A percentile compares a stretch with the other conserved stretches of the same genome.
Conservation (phyloP, 306 rosid genomes). For the Benincasa hispida region DNA sequence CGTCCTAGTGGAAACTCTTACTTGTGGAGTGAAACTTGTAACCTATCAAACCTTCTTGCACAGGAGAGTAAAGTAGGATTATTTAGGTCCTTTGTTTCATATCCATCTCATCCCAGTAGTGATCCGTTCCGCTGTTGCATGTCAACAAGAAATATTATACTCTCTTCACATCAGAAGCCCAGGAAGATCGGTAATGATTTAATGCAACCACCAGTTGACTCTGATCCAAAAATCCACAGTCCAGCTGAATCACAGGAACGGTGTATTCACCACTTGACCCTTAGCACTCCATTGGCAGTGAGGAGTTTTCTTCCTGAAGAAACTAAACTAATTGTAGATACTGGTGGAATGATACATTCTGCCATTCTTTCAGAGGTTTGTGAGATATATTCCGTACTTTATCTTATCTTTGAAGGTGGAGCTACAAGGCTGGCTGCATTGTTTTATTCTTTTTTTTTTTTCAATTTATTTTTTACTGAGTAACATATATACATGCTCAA, state of each 20-base stretch:
- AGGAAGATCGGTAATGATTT: conserved; percentile 20
- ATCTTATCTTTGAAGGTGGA: neutral
- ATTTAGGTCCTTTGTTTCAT: conserved; percentile 74
- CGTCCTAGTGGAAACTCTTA: conserved; percentile 78
- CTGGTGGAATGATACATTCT: conserved; percentile 59
- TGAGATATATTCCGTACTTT: conserved; percentile 11
- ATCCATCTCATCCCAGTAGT: conserved; percentile 78
- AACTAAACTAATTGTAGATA: conserved; percentile 48
- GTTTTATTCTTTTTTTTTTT: neutral
- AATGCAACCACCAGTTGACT: conserved; percentile 8
- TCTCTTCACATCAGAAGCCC: conserved; percentile 34
- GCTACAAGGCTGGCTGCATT: neutral
- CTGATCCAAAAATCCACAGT: conserved; percentile 6
- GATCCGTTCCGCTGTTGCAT: conserved; percentile 88
- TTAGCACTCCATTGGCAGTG: conserved; percentile 60
- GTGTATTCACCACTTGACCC: conserved; percentile 53
- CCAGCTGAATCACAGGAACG: conserved; percentile 38
- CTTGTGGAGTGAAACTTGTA: conserved; percentile 88
- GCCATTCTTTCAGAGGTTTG: conserved; percentile 69
- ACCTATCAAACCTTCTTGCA: conserved; percentile 63
- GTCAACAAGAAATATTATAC: conserved; percentile 51
- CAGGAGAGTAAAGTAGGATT: conserved; percentile 56
- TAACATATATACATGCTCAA: neutral
- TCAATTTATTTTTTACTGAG: neutral
- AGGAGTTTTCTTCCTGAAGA: conserved; percentile 73